Percentiles rank a stretch among this genome's conserved stretches.
phyloP scores from a whole-genome alignment of 345 rosid species.

The Garcia nutans region DNA sequence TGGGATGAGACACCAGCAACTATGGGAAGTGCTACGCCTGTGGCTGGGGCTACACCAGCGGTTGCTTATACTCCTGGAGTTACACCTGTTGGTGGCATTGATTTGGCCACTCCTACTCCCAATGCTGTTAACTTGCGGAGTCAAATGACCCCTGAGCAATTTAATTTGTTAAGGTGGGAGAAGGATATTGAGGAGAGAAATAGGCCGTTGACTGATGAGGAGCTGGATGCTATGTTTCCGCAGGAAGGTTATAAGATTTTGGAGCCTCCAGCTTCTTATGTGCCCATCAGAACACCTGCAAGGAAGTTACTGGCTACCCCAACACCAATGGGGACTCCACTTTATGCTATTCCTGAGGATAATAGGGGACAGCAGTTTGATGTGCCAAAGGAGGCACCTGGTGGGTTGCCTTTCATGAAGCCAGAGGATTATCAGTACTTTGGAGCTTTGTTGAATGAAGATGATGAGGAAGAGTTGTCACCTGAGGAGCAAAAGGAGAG shows the following conservation, averaged over 20 bases:
- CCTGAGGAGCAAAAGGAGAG: slow-evolving; percentile 97
- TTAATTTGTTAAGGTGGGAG: slow-evolving; percentile 94
- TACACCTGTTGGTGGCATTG: slow-evolving; percentile 85
- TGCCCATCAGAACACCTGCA: slow-evolving; percentile 92
- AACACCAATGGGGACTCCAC: slow-evolving; percentile 88
- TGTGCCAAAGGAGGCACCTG: slow-evolving; percentile 86
- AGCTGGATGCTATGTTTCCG: slow-evolving; percentile 94
- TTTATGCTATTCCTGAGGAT: slow-evolving; percentile 83
- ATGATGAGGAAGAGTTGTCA: slow-evolving; percentile 81
- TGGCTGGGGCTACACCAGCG: slow-evolving; percentile 82
- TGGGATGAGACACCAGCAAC: slow-evolving; percentile 99
- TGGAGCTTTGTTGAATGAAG: slow-evolving; percentile 84
- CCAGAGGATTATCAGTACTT: slow-evolving; percentile 98
- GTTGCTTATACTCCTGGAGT: slow-evolving; percentile 85
- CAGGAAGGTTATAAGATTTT: slow-evolving; percentile 85
- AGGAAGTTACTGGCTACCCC: slow-evolving; percentile 86
- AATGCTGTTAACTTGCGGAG: slow-evolving; percentile 63
- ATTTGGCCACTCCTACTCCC: slow-evolving; percentile 91
- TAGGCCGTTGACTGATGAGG: slow-evolving; percentile 92
- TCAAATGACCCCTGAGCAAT: slow-evolving; percentile 84
- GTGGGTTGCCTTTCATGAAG: slow-evolving; percentile 92
- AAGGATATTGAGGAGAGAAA: slow-evolving; percentile 99
- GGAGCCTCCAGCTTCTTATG: slow-evolving; percentile 95
- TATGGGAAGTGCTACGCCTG: slow-evolving; percentile 95
- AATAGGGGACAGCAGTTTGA: slow-evolving; percentile 95